Evolutionary conservation across 768 basidiomycete species (phyloP).

Genomic region (Lactifluus piperatus): DNA sequence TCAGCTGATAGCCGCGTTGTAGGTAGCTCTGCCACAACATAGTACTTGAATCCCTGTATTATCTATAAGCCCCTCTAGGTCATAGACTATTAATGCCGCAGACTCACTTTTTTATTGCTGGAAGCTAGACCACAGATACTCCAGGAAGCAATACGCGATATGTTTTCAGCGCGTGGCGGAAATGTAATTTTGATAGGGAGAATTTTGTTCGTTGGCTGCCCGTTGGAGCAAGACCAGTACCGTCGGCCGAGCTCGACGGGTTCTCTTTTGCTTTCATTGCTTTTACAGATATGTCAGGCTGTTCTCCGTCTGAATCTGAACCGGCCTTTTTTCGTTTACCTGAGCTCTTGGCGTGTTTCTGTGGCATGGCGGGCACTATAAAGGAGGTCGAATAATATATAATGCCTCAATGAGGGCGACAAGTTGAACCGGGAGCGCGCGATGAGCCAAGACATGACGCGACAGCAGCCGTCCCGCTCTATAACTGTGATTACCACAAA

Average conservation of each 20-base stretch:
- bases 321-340: slow-evolving; percentile 13
- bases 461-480: no score
- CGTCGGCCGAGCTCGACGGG: not conserved
- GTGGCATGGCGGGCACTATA: not conserved
- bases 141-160: slow-evolving; percentile 58
- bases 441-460: slow-evolving; percentile 10
- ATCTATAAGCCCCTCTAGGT: not conserved
- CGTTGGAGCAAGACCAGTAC: slow-evolving; percentile 29
- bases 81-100: not conserved
- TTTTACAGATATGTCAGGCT: not conserved
- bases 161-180: slow-evolving; percentile 38
- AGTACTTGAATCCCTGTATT: slow-evolving; percentile 64
- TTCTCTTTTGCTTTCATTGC: slow-evolving; percentile 13
- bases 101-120: slow-evolving; percentile 64
- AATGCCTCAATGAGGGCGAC: not conserved
- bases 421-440: not conserved
- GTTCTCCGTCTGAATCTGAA: slow-evolving; percentile 3
- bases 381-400: not conserved
- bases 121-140: slow-evolving; percentile 74
- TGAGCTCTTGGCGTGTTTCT: slow-evolving; percentile 9
- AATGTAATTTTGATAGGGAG: slow-evolving; percentile 56
- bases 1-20: no score
- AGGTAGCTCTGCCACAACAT: slow-evolving; percentile 80
- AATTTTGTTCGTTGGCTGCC: slow-evolving; percentile 69
- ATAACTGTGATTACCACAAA: no score